Base-by-base conservation (phyloP, 176 grass and related monocot species). In the Tillandsia leiboldiana region DNA sequence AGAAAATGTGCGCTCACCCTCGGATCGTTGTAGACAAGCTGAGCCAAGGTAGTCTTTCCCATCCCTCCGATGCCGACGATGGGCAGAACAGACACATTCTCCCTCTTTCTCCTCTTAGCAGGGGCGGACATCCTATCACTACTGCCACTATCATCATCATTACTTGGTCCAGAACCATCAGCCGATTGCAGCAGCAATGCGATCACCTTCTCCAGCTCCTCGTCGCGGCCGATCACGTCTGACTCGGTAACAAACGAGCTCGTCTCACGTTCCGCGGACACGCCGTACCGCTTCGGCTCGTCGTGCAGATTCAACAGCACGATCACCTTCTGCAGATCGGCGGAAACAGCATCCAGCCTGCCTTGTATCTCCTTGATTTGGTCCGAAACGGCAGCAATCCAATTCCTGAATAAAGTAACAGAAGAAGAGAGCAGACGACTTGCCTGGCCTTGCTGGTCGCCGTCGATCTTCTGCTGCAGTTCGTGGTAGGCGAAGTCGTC, bases 1-100 rank as follows among this genome's bases (percentile, higher is more conserved):
- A 71, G 3, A 29, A 87, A 87, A 12, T 79, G 61, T 0, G 29
- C 15, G 15, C 69, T 61, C 0, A 81, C 65, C 13, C 10, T 20
- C 1, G 10, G 48, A 59, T 71, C 24, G 3, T 82, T 61, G 17
- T 64, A 74, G 10, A 86, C 28, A 14, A 74, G 29, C 53, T 81
- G 78, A 15, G 58, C 79, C 13, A 82, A 9, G 8, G 70, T 75
- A 2, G 79, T 86, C 59, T 86, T 86, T n/a, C 79, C 84, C 5
- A 73, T 15, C 3, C 81, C 75, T 14, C 81, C 75, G 1, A 74
- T 74, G 9, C 75, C 75, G 49, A 78, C 58, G 15, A 87, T 71
- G 2, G 84, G 50, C 10, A 82, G 29, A 71, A 86, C 56, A 12
- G 70, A 27, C 0, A 77, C 11, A 47, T 9, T 69, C 49, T 18